phyloP scores from a whole-genome alignment of 129 eudicot genomes.

The Oenanthe sinensis region DNA sequence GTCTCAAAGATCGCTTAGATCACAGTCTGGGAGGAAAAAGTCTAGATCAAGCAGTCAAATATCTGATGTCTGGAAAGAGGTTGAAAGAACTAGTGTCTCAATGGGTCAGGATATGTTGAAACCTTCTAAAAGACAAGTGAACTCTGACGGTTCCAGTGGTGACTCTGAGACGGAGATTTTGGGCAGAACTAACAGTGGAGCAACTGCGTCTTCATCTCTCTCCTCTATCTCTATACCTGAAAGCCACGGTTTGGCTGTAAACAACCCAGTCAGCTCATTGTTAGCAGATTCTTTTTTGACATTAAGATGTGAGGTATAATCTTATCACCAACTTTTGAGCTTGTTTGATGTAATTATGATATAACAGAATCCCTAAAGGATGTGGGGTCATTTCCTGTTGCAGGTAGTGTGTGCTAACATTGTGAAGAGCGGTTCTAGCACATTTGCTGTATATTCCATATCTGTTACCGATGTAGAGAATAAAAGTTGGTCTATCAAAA shows the following conservation, averaged over 20 bases:
- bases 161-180: slow-evolving; percentile 62
- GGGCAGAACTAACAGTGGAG: slow-evolving; percentile 57
- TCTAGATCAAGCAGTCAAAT: slow-evolving; percentile 51
- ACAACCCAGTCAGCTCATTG: slow-evolving; percentile 37
- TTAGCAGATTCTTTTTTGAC: slow-evolving; percentile 67
- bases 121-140: slow-evolving; percentile 32
- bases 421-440: slow-evolving; percentile 82
- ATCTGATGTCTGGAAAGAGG: slow-evolving; percentile 63
- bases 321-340: background rate
- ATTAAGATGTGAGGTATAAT: slow-evolving; percentile 85
- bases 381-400: slow-evolving; percentile 20
- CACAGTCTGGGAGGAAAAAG: slow-evolving; percentile 48
- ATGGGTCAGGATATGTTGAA: slow-evolving; percentile 59
- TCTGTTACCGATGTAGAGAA: slow-evolving; percentile 77
- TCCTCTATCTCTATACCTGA: slow-evolving; percentile 41
- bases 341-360: background rate
- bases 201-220: slow-evolving; percentile 53
- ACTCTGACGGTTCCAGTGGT: slow-evolving; percentile 72
- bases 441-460: slow-evolving; percentile 84
- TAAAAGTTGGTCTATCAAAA: slow-evolving; percentile 91
- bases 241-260: slow-evolving; percentile 32
- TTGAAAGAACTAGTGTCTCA: slow-evolving; percentile 67
- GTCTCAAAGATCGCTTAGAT: slow-evolving; percentile 28
- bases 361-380: slow-evolving; percentile 8
- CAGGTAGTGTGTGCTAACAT: slow-evolving; percentile 94